Evolutionary conservation across 106 monocot species (phyloP), one percentile per base, ranked within the genome.

Genomic region (Ottelia alismoides): DNA sequence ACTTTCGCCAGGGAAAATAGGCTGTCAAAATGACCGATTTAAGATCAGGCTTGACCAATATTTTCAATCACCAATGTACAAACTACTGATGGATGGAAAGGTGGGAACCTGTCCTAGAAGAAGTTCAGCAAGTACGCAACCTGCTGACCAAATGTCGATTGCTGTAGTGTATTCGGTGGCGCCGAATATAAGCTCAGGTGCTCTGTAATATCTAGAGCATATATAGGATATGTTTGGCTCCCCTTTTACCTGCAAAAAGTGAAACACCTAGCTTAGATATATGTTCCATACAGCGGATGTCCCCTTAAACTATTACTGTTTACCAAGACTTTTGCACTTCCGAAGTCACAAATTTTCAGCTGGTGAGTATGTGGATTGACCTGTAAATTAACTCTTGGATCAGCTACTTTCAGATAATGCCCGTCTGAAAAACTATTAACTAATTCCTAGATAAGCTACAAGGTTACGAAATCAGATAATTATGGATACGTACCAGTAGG

Each of bases 301-400:
- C 16, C 6, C 6, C 40, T 43, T 7, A 43, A 16, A 7, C 6
- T 43, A 7, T 43, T 7, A 7, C 40, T 43, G 40, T 6, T 43
- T 65, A 65, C 65, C 65, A 65, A 46, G 3, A 65, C 56, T 65
- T 65, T 65, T 11, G 65, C 65, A 65, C 65, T 65, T 65, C 65
- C 65, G 56, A 65, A 65, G 30, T 65, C 65, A 23, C 55, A 56
- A 4, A 65, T 2, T 48, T 65, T 65, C 30, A 65, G 47, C 40
- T 65, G 55, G 46, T 65, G 65, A 31, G 65, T 65, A 24, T 65
- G 65, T 1, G 65, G 65, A 27, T 65, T 56, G 22, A 65, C 65
- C 65, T 65, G 65, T 28, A 14, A 45, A 47, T 47, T 26, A 10
- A 64, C 20, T 3, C 9, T n/a, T 7, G 20, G 49, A 50, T 44